Base-by-base conservation (phyloP, 257 asterid species). In the Orobanche coerulescens region DNA sequence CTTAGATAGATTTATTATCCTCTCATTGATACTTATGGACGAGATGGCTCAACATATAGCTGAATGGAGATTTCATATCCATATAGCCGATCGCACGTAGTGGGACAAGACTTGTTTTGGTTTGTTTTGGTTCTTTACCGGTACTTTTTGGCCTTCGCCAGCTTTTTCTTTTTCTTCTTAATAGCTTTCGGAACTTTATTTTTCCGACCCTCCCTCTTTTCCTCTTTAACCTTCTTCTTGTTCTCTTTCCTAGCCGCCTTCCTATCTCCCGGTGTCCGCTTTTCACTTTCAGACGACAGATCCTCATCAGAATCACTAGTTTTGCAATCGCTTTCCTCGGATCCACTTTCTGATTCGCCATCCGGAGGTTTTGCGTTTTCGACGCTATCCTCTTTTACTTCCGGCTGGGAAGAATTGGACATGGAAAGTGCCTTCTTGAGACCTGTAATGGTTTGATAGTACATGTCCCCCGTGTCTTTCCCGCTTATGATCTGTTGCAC, bases 151-250 rank as follows among this genome's bases (percentile, higher is more conserved):
- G 95, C 96, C 65, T 88, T 92, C 0, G 95, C 95, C 70, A 88
- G 73, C 79, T 91, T 91, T 57, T 82, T 90, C 83, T 87, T 91
- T 51, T 85, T 92, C 84, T 88, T 88, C 80, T 88, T 92, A 49
- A 79, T 67, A 46, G 95, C 83, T 78, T 92, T 88, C 5, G 93
- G 95, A 18, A 88, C 72, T 74, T 92, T 92, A 50, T n/a, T 66
- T 72, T 92, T 88, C 10, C 94, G 76, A 1, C 96, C 72, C 70
- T 92, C 96, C 64, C 96, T 78, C 72, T 86, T 86, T 71, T 88
- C 98, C 74, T 92, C 96, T 72, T 88, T 88, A 6, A 92, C 96
- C 66, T 80, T 92, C 90, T 86, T 92, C 81, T 88, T 92, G 73
- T 92, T 84, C 85, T 88, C 91, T 67, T 86, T 89, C 65, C 97